Conservation (phyloP, 352 stramenopile genomes). For the Saprolegnia parasitica region DNA sequence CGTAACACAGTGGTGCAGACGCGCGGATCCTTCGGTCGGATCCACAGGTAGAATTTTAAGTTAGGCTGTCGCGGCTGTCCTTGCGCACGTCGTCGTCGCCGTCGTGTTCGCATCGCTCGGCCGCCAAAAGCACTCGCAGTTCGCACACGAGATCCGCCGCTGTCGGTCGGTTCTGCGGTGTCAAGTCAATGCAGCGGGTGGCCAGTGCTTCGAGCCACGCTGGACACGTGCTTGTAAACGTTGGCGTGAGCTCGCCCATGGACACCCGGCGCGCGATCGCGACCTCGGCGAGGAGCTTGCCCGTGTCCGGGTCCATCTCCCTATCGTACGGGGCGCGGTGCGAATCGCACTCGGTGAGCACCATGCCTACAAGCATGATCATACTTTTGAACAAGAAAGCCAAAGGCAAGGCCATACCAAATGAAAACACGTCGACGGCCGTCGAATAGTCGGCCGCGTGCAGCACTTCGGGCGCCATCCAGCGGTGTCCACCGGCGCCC, state of each 20-base stretch:
- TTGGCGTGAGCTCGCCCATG: neutral
- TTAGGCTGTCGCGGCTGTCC: neutral
- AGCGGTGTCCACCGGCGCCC: neutral
- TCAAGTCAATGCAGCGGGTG: neutral
- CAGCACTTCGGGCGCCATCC: constrained; percentile 20
- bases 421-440: constrained; percentile 17
- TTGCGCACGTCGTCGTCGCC: neutral
- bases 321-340: constrained; percentile 1
- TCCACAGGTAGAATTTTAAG: neutral
- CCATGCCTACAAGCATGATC: constrained; percentile 1
- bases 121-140: neutral
- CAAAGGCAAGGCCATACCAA: constrained; percentile 18
- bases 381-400: too few relatives aligned
- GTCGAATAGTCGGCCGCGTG: neutral
- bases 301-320: constrained; percentile 1
- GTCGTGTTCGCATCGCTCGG: too few relatives aligned
- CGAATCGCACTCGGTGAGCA: constrained; percentile 10
- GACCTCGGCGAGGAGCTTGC: neutral
- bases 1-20: too few relatives aligned
- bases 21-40: too few relatives aligned
- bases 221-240: constrained; percentile 9
- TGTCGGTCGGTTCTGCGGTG: neutral
- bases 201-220: constrained; percentile 5
- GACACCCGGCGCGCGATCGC: neutral
- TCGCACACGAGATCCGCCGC: neutral